Conservation (phyloP, 2,329 filamentous ascomycete species). For the Zymoseptoria crescenta region DNA sequence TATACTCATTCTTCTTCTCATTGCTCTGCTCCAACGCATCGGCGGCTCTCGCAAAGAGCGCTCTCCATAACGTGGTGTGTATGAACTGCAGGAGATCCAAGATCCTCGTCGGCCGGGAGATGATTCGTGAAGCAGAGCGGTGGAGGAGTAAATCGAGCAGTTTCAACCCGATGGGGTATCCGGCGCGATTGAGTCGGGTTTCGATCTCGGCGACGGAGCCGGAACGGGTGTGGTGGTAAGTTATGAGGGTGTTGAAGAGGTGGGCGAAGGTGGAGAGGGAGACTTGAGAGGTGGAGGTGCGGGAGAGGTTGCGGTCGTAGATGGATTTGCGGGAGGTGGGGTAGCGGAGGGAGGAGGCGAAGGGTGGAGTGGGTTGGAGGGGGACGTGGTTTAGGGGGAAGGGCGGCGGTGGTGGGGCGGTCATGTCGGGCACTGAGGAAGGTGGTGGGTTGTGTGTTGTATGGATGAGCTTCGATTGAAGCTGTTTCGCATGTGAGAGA, state of each 20-base stretch:
- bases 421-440: neutral
- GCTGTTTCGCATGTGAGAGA: neutral
- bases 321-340: slow-evolving; percentile 91
- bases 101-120: slow-evolving; percentile 72
- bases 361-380: slow-evolving; percentile 27
- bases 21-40: slow-evolving; percentile 88
- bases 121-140: slow-evolving; percentile 61
- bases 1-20: slow-evolving; percentile 86
- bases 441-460: neutral
- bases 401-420: slow-evolving; percentile 7
- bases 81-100: slow-evolving; percentile 91
- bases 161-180: slow-evolving; percentile 87
- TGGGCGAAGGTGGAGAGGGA: slow-evolving; percentile 93
- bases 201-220: slow-evolving; percentile 92
- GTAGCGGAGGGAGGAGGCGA: slow-evolving; percentile 61
- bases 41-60: slow-evolving; percentile 83
- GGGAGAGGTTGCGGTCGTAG: slow-evolving; percentile 91
- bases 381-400: slow-evolving; percentile 15
- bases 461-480: neutral
- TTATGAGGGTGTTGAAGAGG: slow-evolving; percentile 92
- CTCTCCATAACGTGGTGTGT: slow-evolving; percentile 82
- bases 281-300: slow-evolving; percentile 77
- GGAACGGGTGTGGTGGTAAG: slow-evolving; percentile 83
- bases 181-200: slow-evolving; percentile 38
- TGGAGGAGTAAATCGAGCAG: slow-evolving; percentile 92